phyloP scores from a whole-genome alignment of 2,329 filamentous ascomycete species.

The Botrytis pseudocinerea region DNA sequence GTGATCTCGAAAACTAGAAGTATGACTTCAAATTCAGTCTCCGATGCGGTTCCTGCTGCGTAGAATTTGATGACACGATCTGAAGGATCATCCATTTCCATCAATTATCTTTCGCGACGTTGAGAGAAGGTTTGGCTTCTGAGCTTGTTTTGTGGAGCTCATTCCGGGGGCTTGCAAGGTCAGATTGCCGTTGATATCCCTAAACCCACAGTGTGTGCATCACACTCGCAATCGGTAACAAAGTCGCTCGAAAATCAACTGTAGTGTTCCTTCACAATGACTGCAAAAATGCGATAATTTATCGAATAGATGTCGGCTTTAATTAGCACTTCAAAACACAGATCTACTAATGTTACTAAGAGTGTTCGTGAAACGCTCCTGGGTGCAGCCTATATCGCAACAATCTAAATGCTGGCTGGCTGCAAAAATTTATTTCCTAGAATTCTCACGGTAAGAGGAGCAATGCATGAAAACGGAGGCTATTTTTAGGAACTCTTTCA shows the following conservation, averaged over 20 bases:
- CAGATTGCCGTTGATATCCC: neutral
- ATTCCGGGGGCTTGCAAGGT: neutral
- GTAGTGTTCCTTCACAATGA: neutral
- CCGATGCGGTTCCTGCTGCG: neutral
- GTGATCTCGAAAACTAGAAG: too few species aligned
- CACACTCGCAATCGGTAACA: neutral
- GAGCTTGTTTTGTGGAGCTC: constrained; percentile 8
- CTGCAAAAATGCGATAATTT: rapidly evolving
- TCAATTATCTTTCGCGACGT: neutral
- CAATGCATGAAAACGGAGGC: neutral
- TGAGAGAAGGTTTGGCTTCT: neutral
- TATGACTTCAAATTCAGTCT: neutral
- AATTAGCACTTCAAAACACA: neutral
- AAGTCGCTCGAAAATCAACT: neutral
- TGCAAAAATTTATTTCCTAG: neutral
- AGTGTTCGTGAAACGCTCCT: neutral
- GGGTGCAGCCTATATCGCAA: too few species aligned
- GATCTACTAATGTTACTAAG: neutral
- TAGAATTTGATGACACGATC: neutral
- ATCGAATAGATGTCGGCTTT: neutral
- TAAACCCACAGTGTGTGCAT: neutral
- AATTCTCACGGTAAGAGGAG: neutral
- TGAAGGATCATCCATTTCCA: neutral
- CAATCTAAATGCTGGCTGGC: too few species aligned
- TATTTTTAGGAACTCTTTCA: neutral